These are phyloP conservation scores for Fusarium sp. DNA, from an alignment of 2,329 filamentous ascomycete species.

Conservation along the genomic window DNA sequence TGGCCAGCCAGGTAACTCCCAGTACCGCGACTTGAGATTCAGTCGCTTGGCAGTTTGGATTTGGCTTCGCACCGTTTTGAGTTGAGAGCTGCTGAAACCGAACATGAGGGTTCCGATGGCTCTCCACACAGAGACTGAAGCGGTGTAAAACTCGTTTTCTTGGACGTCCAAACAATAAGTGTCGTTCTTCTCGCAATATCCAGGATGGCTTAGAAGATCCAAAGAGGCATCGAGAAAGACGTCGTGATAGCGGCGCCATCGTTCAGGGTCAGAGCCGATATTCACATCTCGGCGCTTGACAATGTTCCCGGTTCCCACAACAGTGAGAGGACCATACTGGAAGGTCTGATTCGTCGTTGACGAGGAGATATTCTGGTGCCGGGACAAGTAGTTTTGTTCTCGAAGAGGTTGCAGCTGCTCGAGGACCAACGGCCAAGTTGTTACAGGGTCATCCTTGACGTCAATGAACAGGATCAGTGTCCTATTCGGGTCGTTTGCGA, in stretches of 20 bases:
- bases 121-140: conserved; percentile 66
- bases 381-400: conserved; percentile 66
- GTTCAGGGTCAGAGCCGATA: conserved; percentile 15
- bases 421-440: conserved; percentile 44
- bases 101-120: conserved; percentile 61
- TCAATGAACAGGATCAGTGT: conserved; percentile 74
- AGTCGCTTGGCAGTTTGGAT: conserved; percentile 61
- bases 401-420: conserved; percentile 66
- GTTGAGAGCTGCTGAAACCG: conserved; percentile 55
- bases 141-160: conserved; percentile 72
- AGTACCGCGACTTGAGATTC: conserved; percentile 70
- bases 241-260: conserved; percentile 57
- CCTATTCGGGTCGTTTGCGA: conserved; percentile 63
- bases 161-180: conserved; percentile 13
- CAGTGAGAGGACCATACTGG: conserved; percentile 67
- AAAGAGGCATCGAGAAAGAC: conserved; percentile 76
- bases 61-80: conserved; percentile 57
- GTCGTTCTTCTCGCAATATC: conserved; percentile 21
- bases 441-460: conserved; percentile 64
- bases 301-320: conserved; percentile 74
- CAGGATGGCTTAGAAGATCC: conserved; percentile 47
- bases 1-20: conserved; percentile 72
- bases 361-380: conserved; percentile 56
- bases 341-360: conserved; percentile 54
- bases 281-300: conserved; percentile 36